Conservation (phyloP, 169 alveolate species). For the Cryptosporidium viatorum region DNA sequence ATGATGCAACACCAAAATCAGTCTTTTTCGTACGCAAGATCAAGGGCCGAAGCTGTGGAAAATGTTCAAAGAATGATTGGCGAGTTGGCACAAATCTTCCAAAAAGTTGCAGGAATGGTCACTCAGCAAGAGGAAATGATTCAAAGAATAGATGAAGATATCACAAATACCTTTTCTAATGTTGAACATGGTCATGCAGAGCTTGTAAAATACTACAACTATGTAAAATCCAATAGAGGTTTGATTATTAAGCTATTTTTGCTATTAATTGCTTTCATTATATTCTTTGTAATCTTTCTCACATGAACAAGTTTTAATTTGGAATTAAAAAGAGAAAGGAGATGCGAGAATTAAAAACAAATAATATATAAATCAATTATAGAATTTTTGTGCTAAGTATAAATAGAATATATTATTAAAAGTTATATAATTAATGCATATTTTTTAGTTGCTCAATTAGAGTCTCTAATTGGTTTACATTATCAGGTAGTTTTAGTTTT, state of each 20-base stretch:
- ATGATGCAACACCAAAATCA: slow-evolving; percentile 52
- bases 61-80: slow-evolving; percentile 80
- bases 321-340: background rate
- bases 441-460: slow-evolving; percentile 60
- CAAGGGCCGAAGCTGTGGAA: slow-evolving; percentile 80
- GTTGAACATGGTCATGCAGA: slow-evolving; percentile 77
- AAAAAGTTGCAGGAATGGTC: slow-evolving; percentile 79
- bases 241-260: slow-evolving; percentile 76
- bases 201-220: slow-evolving; percentile 74
- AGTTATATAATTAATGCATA: slow-evolving; percentile 45
- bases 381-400: background rate
- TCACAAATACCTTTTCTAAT: slow-evolving; percentile 42
- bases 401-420: background rate
- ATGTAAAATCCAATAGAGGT: slow-evolving; percentile 77
- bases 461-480: slow-evolving; percentile 16
- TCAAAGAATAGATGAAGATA: slow-evolving; percentile 74
- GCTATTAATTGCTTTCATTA: slow-evolving; percentile 72
- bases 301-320: background rate
- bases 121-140: slow-evolving; percentile 81
- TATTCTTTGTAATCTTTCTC: slow-evolving; percentile 75
- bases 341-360: background rate
- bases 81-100: slow-evolving; percentile 79
- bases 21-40: slow-evolving; percentile 64
- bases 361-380: background rate
- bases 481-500: slow-evolving; percentile 38